Percentiles rank a stretch among this genome's conserved stretches.
Conservation (phyloP, 805 yeast species). For the Cyberlindnera meyerae region DNA sequence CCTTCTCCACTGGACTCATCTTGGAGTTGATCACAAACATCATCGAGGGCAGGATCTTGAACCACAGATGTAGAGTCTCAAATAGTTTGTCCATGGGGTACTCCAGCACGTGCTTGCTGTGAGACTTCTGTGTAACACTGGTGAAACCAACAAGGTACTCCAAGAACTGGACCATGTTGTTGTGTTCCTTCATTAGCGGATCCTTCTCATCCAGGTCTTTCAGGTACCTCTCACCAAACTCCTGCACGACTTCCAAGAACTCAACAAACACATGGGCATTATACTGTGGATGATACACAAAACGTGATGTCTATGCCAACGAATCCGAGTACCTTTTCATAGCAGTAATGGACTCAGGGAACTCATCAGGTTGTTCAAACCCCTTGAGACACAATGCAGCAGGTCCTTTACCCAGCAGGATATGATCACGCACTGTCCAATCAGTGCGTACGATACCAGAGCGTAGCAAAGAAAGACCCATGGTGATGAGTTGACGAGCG, state of each 20-base stretch:
- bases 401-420: slow-evolving; percentile 20
- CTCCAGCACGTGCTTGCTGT: slow-evolving; percentile 11
- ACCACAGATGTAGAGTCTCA: slow-evolving; percentile 16
- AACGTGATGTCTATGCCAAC: slow-evolving; percentile 14
- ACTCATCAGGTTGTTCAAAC: slow-evolving; percentile 13
- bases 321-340: slow-evolving; percentile 20
- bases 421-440: slow-evolving; percentile 16
- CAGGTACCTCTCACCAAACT: slow-evolving; percentile 17
- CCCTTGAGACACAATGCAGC: slow-evolving; percentile 12
- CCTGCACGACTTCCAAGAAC: slow-evolving; percentile 12
- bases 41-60: slow-evolving; percentile 14
- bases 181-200: slow-evolving; percentile 4
- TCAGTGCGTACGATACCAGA: background rate
- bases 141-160: slow-evolving; percentile 9
- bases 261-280: slow-evolving; percentile 16
- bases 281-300: slow-evolving; percentile 21
- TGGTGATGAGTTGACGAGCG: slow-evolving; percentile 6
- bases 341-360: slow-evolving; percentile 9
- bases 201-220: slow-evolving; percentile 7
- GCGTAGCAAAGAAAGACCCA: slow-evolving; percentile 4
- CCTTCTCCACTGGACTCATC: slow-evolving; percentile 10
- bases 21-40: slow-evolving; percentile 12
- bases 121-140: slow-evolving; percentile 5
- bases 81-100: slow-evolving; percentile 19
- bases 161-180: slow-evolving; percentile 8